A percentile compares a stretch with the other conserved stretches of the same genome.
These are phyloP conservation scores for Plasmodium blacklocki DNA, from an alignment of 169 alveolate genomes.

Conservation along the genomic window DNA sequence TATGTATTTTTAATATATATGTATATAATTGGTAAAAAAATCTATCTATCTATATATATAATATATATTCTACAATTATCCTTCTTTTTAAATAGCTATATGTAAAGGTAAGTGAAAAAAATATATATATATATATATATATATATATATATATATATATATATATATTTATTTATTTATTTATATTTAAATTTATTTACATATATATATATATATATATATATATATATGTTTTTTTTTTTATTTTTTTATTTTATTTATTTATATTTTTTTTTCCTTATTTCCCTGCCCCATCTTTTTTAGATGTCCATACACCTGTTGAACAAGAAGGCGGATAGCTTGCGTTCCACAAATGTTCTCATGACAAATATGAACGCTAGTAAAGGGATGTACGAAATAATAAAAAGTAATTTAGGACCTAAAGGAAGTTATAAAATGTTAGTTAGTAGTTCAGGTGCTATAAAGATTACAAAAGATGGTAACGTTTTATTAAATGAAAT, in stretches of 20 bases:
- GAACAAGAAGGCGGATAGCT: slow-evolving; percentile 97
- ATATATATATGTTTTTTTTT: not conserved
- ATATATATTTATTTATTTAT: not conserved
- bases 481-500: slow-evolving; percentile 97
- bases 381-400: slow-evolving; percentile 96
- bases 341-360: slow-evolving; percentile 96
- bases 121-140: not conserved
- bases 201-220: not conserved
- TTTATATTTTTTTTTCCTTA: not conserved
- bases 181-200: not conserved
- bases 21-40: not conserved
- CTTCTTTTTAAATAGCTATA: too few species aligned
- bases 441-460: slow-evolving; percentile 97
- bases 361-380: slow-evolving; percentile 98
- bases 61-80: too few species aligned
- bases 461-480: slow-evolving; percentile 98
- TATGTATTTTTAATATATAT: not conserved
- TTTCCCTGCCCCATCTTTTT: not conserved
- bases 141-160: not conserved
- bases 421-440: slow-evolving; percentile 99
- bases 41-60: too few species aligned
- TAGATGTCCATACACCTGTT: slow-evolving; percentile 88
- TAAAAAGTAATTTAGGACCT: slow-evolving; percentile 98
- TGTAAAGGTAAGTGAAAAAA: too few species aligned
- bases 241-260: not conserved